Conservation (phyloP, 169 alveolate genomes). For the Cryptosporidium sp. region DNA sequence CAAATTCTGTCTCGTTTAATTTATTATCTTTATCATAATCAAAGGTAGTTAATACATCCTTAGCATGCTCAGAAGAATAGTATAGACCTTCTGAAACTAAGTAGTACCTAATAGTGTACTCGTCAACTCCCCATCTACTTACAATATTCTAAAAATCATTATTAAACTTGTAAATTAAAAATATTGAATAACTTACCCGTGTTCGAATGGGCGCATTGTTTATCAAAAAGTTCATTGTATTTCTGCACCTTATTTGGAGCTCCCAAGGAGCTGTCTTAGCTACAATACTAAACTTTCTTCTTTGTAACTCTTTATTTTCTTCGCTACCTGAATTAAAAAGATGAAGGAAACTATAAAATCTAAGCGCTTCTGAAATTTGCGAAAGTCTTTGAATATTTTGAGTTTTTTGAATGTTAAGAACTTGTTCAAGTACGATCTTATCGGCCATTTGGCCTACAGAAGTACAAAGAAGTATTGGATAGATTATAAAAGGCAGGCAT, state of each 20-base stretch:
- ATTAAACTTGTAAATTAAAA: neutral
- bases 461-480: slow-evolving; percentile 64
- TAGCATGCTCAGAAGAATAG: slow-evolving; percentile 62
- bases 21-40: slow-evolving; percentile 59
- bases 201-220: slow-evolving; percentile 74
- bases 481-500: slow-evolving; percentile 55
- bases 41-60: slow-evolving; percentile 36
- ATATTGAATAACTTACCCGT: slow-evolving; percentile 43
- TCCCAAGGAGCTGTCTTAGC: slow-evolving; percentile 76
- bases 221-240: slow-evolving; percentile 70
- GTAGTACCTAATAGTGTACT: slow-evolving; percentile 38
- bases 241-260: slow-evolving; percentile 65
- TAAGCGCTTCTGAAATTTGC: slow-evolving; percentile 55
- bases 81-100: slow-evolving; percentile 63
- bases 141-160: slow-evolving; percentile 29
- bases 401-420: slow-evolving; percentile 55
- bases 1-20: slow-evolving; percentile 56
- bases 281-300: slow-evolving; percentile 59
- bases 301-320: slow-evolving; percentile 60
- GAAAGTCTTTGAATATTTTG: slow-evolving; percentile 56
- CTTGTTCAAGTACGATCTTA: slow-evolving; percentile 51
- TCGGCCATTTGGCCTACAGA: slow-evolving; percentile 77
- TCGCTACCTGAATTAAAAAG: slow-evolving; percentile 39
- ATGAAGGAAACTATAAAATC: slow-evolving; percentile 58
- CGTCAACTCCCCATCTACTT: slow-evolving; percentile 39